Conservation (phyloP, 805 yeast genomes). For the Pichia scutulata region DNA sequence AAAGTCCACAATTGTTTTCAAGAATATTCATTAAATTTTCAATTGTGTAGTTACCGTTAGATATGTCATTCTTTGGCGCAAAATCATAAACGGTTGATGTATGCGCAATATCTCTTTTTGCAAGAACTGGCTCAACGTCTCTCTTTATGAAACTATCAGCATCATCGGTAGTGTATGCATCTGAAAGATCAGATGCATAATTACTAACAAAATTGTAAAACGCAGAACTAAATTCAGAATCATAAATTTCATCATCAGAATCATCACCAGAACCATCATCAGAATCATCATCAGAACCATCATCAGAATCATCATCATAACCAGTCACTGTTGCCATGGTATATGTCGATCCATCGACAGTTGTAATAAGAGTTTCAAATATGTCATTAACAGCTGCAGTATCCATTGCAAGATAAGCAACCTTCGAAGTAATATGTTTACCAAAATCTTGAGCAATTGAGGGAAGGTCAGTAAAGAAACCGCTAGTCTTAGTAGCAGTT, state of each 20-base stretch:
- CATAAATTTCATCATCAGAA: not conserved
- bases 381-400: constrained; percentile 2
- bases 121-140: not conserved
- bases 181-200: constrained; percentile 5
- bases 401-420: constrained; percentile 4
- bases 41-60: not conserved
- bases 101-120: not conserved
- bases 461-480: not conserved
- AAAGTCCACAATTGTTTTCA: constrained; percentile 9
- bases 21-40: not conserved
- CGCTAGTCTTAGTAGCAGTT: not conserved
- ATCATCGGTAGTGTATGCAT: not conserved
- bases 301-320: not conserved
- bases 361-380: constrained; percentile 1
- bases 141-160: not conserved
- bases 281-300: not conserved
- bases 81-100: constrained; percentile 3
- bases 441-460: constrained; percentile 1
- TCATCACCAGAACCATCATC: not conserved
- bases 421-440: constrained; percentile 7
- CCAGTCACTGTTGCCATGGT: not conserved
- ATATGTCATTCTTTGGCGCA: not conserved
- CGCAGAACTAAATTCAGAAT: too few species aligned
- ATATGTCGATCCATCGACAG: not conserved
- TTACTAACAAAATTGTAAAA: too few species aligned